These are phyloP conservation scores for Yamadazyma ubonensis DNA, from an alignment of 805 yeast species.

Conservation along the genomic window DNA sequence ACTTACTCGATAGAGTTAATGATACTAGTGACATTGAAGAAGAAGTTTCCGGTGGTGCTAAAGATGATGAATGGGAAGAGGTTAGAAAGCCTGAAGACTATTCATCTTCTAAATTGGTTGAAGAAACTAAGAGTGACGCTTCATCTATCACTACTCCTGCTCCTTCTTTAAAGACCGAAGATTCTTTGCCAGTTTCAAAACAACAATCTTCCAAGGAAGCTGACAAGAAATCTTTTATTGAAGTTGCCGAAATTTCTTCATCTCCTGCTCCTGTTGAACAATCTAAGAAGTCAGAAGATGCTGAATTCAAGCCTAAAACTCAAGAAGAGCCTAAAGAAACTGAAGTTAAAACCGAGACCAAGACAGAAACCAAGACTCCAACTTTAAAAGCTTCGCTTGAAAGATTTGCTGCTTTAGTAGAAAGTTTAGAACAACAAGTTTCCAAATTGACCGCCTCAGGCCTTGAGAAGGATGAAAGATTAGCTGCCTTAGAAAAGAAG, in stretches of 20 bases:
- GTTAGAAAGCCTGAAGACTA: constrained; percentile 27
- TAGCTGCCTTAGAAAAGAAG: constrained; percentile 58
- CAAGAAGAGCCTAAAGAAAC: not conserved
- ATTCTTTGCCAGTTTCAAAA: constrained; percentile 1
- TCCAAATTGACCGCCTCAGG: constrained; percentile 50
- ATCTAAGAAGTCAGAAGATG: not conserved
- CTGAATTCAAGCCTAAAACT: not conserved
- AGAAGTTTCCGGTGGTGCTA: constrained; percentile 21
- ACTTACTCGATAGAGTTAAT: constrained; percentile 36
- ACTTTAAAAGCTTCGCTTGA: constrained; percentile 74
- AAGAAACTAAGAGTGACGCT: constrained; percentile 10
- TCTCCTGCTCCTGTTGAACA: not conserved
- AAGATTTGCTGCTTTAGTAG: constrained; percentile 57
- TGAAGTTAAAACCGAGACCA: constrained; percentile 15
- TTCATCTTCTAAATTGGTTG: constrained; percentile 10
- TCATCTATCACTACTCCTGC: constrained; percentile 13
- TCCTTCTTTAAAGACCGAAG: constrained; percentile 14
- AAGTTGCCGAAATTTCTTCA: not conserved
- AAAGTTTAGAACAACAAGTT: constrained; percentile 56
- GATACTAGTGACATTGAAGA: constrained; percentile 42
- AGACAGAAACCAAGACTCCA: constrained; percentile 43
- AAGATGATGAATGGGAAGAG: constrained; percentile 44
- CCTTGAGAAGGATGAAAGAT: constrained; percentile 62
- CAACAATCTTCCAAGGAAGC: constrained; percentile 1
- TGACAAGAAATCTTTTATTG: constrained; percentile 1